phyloP scores from a whole-genome alignment of 768 basidiomycete genomes.

The Termitomyces sp. region DNA sequence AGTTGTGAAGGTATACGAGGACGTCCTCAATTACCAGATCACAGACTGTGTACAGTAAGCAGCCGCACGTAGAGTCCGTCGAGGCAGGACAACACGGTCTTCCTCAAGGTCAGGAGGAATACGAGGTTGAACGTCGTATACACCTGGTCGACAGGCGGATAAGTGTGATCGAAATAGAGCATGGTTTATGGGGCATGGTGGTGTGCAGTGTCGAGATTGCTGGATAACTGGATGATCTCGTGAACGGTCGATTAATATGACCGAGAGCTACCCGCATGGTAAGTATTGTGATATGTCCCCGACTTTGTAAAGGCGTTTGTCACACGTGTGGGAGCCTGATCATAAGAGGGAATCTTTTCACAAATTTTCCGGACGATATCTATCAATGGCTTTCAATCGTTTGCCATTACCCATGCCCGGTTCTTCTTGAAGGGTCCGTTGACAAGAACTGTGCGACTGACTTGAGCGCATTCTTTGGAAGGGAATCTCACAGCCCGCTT shows the following conservation, averaged over 20 bases:
- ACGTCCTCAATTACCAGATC: neutral
- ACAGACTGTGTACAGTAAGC: too few relatives aligned
- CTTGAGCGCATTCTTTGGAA: neutral
- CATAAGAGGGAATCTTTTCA: neutral
- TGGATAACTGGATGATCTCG: neutral
- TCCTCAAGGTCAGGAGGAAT: neutral
- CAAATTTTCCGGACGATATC: neutral
- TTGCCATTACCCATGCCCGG: neutral
- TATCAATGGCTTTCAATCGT: neutral
- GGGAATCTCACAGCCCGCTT: neutral
- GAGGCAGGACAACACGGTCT: neutral
- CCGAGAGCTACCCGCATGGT: neutral
- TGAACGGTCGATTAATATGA: neutral
- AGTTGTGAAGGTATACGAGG: neutral
- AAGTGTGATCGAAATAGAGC: neutral
- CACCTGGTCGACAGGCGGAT: neutral
- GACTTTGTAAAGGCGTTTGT: neutral
- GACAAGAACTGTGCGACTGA: neutral
- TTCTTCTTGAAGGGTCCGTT: neutral
- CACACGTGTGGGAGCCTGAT: neutral
- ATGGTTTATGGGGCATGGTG: neutral
- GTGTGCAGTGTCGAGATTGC: neutral
- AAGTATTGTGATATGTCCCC: neutral
- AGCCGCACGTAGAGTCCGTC: neutral
- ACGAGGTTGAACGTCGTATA: too few relatives aligned